These are phyloP conservation scores for Carnegiea gigantea DNA, from an alignment of 179 eudicot genomes.

Conservation along the genomic window DNA sequence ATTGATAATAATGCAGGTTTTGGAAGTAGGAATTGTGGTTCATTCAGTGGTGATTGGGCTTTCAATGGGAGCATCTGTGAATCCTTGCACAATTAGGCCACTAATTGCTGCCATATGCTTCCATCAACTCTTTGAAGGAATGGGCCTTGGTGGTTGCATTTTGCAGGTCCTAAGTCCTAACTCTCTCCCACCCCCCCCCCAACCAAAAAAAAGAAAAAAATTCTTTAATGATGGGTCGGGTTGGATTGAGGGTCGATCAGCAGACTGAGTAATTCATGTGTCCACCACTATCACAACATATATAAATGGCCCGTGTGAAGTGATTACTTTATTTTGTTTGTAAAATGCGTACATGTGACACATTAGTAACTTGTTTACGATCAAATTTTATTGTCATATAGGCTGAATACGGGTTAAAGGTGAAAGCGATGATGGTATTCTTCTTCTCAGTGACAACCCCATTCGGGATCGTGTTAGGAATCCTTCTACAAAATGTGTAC, in stretches of 20 bases:
- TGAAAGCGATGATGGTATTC: slow-evolving; percentile 38
- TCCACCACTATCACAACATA: no score
- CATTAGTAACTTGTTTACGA: neutral
- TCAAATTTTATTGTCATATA: neutral
- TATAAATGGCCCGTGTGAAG: no score
- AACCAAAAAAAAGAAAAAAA: no score
- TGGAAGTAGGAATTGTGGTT: slow-evolving; percentile 45
- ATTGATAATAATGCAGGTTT: slow-evolving; percentile 29
- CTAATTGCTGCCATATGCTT: slow-evolving; percentile 42
- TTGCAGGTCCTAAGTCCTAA: slow-evolving; percentile 24
- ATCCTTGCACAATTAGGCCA: slow-evolving; percentile 38
- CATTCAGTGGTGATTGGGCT: slow-evolving; percentile 48
- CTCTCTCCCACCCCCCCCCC: no score
- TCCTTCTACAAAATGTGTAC: slow-evolving; percentile 30
- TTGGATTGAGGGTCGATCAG: no score
- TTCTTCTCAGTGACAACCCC: slow-evolving; percentile 48
- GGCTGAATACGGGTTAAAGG: slow-evolving; percentile 35
- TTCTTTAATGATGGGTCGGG: no score
- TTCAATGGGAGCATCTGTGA: slow-evolving; percentile 44
- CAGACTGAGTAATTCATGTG: no score
- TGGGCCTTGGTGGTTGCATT: slow-evolving; percentile 52
- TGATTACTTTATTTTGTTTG: no score
- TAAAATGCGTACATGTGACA: neutral
- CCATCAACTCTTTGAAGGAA: slow-evolving; percentile 52
- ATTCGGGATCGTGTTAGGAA: slow-evolving; percentile 35